Conservation (phyloP, 2,329 filamentous ascomycete genomes). For the Apiospora saccharicola region DNA sequence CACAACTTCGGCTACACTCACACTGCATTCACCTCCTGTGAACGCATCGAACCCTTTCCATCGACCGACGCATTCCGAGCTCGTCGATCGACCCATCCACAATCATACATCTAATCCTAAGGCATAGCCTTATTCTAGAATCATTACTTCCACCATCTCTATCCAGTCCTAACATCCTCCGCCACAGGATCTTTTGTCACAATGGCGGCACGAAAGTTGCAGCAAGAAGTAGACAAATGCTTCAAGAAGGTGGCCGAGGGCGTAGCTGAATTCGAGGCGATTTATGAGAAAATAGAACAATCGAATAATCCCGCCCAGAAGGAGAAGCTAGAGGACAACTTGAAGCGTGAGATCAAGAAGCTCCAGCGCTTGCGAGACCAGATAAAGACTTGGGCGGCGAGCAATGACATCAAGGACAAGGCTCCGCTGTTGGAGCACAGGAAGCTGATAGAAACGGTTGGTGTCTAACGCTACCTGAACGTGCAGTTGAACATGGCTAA, state of each 20-base stretch:
- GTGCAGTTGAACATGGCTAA: slow-evolving; percentile 14
- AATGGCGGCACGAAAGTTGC: slow-evolving; percentile 96
- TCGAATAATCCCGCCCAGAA: slow-evolving; percentile 94
- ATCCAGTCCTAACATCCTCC: slow-evolving; percentile 15
- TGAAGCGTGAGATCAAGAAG: slow-evolving; percentile 99
- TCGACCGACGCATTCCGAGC: slow-evolving; percentile 6
- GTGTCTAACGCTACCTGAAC: slow-evolving; percentile 41
- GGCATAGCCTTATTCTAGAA: neutral
- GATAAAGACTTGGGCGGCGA: slow-evolving; percentile 99
- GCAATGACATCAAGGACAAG: slow-evolving; percentile 99
- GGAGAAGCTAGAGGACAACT: slow-evolving; percentile 96
- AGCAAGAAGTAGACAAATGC: slow-evolving; percentile 98
- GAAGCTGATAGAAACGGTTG: slow-evolving; percentile 95
- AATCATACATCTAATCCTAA: slow-evolving; percentile 9
- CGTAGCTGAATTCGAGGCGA: slow-evolving; percentile 88
- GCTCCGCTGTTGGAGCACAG: slow-evolving; percentile 91
- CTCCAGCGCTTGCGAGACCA: slow-evolving; percentile 95
- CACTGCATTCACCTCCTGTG: neutral
- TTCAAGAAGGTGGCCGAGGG: slow-evolving; percentile 98
- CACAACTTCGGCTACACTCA: neutral
- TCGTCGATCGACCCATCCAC: slow-evolving; percentile 6
- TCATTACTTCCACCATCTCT: neutral
- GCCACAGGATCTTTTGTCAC: slow-evolving; percentile 42
- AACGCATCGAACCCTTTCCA: slow-evolving; percentile 12
- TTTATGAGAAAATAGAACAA: slow-evolving; percentile 97